A percentile compares a stretch with the other conserved stretches of the same genome.
Evolutionary conservation across 2,329 filamentous ascomycete genomes (phyloP).

Genomic region (Epichloe scottii): DNA sequence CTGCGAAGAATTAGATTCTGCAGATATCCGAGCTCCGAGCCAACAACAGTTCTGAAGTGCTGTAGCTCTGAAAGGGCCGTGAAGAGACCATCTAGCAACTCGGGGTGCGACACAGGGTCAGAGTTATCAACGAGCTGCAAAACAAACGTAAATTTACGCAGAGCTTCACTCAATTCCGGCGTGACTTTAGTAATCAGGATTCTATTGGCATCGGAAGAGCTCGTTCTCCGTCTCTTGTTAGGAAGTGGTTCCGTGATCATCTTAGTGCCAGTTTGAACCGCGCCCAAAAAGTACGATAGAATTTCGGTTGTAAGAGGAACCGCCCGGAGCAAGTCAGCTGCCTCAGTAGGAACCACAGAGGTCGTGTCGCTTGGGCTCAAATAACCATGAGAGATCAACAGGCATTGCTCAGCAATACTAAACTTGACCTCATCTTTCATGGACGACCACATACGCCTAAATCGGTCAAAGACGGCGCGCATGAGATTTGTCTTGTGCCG

Average conservation of each 20-base stretch:
- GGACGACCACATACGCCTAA: constrained; percentile 59
- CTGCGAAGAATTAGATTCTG: constrained; percentile 75
- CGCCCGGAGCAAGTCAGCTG: constrained; percentile 59
- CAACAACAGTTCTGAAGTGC: constrained; percentile 66
- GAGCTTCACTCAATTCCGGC: constrained; percentile 50
- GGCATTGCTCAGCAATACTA: constrained; percentile 46
- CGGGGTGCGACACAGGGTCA: constrained; percentile 59
- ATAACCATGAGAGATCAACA: constrained; percentile 45
- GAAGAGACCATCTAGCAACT: constrained; percentile 70
- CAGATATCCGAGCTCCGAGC: constrained; percentile 81
- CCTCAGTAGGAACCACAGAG: constrained; percentile 38
- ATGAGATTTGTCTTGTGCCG: constrained; percentile 39
- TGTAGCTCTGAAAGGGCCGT: constrained; percentile 77
- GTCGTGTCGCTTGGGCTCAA: constrained; percentile 19
- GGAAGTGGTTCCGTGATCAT: constrained; percentile 60
- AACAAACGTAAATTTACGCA: constrained; percentile 73
- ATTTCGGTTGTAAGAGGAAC: constrained; percentile 63
- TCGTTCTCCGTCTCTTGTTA: constrained; percentile 69
- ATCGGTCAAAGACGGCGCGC: constrained; percentile 51
- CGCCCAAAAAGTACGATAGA: constrained; percentile 59
- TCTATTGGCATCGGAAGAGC: constrained; percentile 53
- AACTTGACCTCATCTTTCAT: constrained; percentile 53
- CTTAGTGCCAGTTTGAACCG: constrained; percentile 59
- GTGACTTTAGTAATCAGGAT: constrained; percentile 49
- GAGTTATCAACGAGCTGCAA: constrained; percentile 80